phyloP scores from a whole-genome alignment of 208 protist species.

The Trypanosoma scelopori region DNA sequence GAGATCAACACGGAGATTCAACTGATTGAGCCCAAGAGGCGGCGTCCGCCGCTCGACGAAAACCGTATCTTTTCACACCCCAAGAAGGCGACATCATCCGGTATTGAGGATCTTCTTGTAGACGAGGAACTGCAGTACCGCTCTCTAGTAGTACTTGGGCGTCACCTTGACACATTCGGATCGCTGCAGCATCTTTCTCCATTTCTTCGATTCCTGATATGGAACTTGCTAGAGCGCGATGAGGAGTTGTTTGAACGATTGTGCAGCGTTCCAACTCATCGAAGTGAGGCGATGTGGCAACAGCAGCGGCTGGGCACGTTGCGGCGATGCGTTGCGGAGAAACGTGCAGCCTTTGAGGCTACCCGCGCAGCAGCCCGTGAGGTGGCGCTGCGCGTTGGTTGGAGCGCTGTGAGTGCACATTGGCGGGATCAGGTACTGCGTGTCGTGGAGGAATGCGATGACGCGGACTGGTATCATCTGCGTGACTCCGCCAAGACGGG shows the following conservation, averaged over 20 bases:
- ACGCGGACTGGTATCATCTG: conserved; percentile 73
- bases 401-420: conserved; percentile 81
- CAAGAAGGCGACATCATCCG: conserved; percentile 74
- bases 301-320: conserved; percentile 34
- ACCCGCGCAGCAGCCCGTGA: conserved; percentile 41
- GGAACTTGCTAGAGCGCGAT: conserved; percentile 69
- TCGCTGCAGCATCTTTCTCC: conserved; percentile 68
- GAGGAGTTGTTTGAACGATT: conserved; percentile 48
- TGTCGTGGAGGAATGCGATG: conserved; percentile 57
- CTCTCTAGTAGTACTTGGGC: conserved; percentile 55
- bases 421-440: conserved; percentile 79
- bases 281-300: conserved; percentile 31
- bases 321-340: conserved; percentile 20
- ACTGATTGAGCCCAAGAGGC: conserved; percentile 72
- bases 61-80: conserved; percentile 84
- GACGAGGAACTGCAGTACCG: conserved; percentile 84
- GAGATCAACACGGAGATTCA: conserved; percentile 81
- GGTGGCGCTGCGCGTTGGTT: conserved; percentile 61
- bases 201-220: conserved; percentile 68
- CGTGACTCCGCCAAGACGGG: conserved; percentile 44
- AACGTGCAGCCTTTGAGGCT: conserved; percentile 33
- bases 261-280: conserved; percentile 6
- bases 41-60: conserved; percentile 74
- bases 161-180: conserved; percentile 70
- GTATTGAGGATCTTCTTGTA: conserved; percentile 80